Conservation (phyloP, 2,329 filamentous ascomycete species). For the Leptographium galeiforme region DNA sequence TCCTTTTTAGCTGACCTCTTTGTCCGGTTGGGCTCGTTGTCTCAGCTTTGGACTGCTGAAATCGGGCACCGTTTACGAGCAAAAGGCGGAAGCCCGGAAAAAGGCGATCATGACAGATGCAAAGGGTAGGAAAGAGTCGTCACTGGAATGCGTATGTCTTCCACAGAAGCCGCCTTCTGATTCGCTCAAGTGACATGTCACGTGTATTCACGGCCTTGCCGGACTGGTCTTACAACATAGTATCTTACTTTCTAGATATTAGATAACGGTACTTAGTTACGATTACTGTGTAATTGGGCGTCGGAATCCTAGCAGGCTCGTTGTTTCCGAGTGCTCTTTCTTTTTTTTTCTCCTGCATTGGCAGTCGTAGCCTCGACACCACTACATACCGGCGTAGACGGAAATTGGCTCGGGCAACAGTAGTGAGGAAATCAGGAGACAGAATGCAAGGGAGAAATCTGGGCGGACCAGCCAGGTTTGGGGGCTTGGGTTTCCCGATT, state of each 20-base stretch:
- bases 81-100: not conserved
- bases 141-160: not conserved
- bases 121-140: not conserved
- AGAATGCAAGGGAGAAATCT: not conserved
- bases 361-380: no score
- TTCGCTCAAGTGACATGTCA: no score
- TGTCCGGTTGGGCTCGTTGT: constrained; percentile 2
- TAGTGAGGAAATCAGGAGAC: constrained; percentile 3
- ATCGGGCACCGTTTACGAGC: constrained; percentile 1
- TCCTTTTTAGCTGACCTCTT: not conserved
- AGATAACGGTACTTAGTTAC: no score
- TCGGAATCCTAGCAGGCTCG: no score
- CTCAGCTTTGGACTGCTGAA: constrained; percentile 6
- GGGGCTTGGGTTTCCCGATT: constrained; percentile 6
- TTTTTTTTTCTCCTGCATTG: no score
- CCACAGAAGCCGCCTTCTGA: no score
- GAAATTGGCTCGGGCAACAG: not conserved
- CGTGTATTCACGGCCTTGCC: no score
- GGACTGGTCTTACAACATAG: not conserved
- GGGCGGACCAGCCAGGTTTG: constrained; percentile 5
- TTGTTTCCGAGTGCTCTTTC: no score
- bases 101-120: not conserved
- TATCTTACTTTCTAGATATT: no score
- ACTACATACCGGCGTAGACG: no score
- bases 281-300: no score